Evolutionary conservation across 2,329 filamentous ascomycete species (phyloP), one percentile per base, ranked within the genome.

Genomic region (Pseudonectria buxi): DNA sequence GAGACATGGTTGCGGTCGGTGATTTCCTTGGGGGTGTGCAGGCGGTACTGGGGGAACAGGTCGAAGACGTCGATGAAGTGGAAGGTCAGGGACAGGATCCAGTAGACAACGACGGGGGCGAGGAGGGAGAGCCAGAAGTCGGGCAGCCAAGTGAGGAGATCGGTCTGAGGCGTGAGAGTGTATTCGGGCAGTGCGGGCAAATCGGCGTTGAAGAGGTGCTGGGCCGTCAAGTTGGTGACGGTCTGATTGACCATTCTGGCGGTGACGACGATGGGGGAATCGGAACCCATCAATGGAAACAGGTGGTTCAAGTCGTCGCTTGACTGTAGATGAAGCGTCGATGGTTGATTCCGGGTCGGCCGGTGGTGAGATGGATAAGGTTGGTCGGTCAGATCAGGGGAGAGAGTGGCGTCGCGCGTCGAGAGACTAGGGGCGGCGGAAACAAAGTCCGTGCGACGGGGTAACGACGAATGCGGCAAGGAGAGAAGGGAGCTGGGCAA

Each of bases 11-110:
- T 95, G 51, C 89, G 78, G 61, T 86, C 86, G 25, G 81, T 59
- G 44, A 96, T 83, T 63, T 96, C 90, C 34, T 87, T 88, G 11
- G 92, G 92, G 0, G 92, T 96, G 65, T 98, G 92, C 28, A 98
- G 72, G 44, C 92, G 83, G 65, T 96, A 95, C 53, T 94, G 78
- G 13, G 89, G 82, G 59, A 90, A 94, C 26, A 90, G 67, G 60
- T 95, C 86, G 64, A 81, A 81, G 39, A 80, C 69, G 64, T 98
- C 92, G 54, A 96, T 80, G 49, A 81, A 56, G 68, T 96, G 90
- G 68, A 94, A 98, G 57, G 90, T 65, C 58, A 86, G 64, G 14
- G 90, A 96, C 24, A 94, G 65, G 14, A 68, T 64, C 92, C 92
- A 98, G 72, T 98, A 98, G 39, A 83, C 84, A 51, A 86, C 58